Percentiles rank a stretch among this genome's conserved stretches.
These are phyloP conservation scores for Hortiboletus rubellus DNA, from an alignment of 1,284 basidiomycete genomes.

Conservation along the genomic window DNA sequence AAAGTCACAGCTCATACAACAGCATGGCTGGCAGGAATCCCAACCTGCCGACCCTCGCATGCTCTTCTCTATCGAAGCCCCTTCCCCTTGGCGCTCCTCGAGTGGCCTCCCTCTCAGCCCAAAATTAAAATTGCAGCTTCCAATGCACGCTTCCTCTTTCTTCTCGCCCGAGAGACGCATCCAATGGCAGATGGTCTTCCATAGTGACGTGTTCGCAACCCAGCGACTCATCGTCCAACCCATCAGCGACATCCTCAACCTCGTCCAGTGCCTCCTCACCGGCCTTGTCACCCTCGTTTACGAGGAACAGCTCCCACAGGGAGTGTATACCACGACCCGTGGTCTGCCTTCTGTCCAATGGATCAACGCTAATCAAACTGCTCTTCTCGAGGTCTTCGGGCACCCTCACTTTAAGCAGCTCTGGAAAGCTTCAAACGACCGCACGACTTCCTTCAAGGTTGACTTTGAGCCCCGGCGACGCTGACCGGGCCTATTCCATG, in stretches of 20 bases:
- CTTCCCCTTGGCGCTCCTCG: slow-evolving; percentile 72
- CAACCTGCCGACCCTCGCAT: slow-evolving; percentile 62
- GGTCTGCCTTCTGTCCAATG: slow-evolving; percentile 74
- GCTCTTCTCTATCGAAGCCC: slow-evolving; percentile 73
- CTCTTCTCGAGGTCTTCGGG: slow-evolving; percentile 72
- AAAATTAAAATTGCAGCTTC: slow-evolving; percentile 67
- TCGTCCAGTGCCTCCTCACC: slow-evolving; percentile 78
- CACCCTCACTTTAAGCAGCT: slow-evolving; percentile 65
- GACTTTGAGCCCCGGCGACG: slow-evolving; percentile 46
- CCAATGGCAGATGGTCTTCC: slow-evolving; percentile 87
- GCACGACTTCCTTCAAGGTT: slow-evolving; percentile 68
- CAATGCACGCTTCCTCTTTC: slow-evolving; percentile 75
- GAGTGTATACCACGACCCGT: slow-evolving; percentile 68
- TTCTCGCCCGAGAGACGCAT: slow-evolving; percentile 78
- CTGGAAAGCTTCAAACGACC: slow-evolving; percentile 69
- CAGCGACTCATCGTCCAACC: slow-evolving; percentile 75
- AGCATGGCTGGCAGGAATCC: slow-evolving; percentile 67
- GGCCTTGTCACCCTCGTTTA: slow-evolving; percentile 74
- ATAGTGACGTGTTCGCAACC: slow-evolving; percentile 76
- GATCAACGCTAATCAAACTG: slow-evolving; percentile 65
- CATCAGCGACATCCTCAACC: slow-evolving; percentile 72
- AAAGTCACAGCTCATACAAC: slow-evolving; percentile 58
- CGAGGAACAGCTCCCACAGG: slow-evolving; percentile 67
- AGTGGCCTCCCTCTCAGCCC: slow-evolving; percentile 73
- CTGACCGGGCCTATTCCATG: slow-evolving; percentile 27